phyloP scores from a whole-genome alignment of 371 early-diverging fungal genomes.

The Nosema muscidifuracis region DNA sequence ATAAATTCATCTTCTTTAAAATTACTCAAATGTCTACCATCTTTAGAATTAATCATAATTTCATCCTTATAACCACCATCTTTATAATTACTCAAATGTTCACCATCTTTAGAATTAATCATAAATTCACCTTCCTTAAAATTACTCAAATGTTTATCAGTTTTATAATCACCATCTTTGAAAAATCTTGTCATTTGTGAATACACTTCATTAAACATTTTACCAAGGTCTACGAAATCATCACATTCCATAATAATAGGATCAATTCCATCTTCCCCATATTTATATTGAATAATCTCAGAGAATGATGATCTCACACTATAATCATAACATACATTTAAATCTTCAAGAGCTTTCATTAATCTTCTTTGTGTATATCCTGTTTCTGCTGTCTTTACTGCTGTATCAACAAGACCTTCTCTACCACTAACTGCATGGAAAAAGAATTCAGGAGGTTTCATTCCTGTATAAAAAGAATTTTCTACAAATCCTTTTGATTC shows the following conservation, averaged over 20 bases:
- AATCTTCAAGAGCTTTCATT: conserved; percentile 71
- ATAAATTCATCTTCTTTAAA: no score
- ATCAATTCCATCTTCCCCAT: conserved; percentile 48
- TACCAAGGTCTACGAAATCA: conserved; percentile 17
- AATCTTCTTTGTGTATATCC: conserved; percentile 97
- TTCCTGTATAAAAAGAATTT: conserved; percentile 87
- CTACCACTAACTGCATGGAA: conserved; percentile 98
- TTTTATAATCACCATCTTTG: neutral
- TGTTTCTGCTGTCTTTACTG: conserved; percentile 95
- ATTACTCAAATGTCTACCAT: no score
- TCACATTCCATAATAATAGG: conserved; percentile 26
- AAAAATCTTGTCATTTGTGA: neutral
- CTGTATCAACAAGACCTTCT: conserved; percentile 99
- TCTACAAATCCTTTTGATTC: conserved; percentile 92
- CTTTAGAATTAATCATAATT: neutral
- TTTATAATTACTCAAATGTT: neutral
- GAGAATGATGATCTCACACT: conserved; percentile 51
- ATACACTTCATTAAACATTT: conserved; percentile 6
- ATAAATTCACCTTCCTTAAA: no score
- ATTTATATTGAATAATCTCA: conserved; percentile 39
- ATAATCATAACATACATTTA: conserved; percentile 58
- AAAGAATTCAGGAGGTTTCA: conserved; percentile 87
- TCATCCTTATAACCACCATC: neutral
- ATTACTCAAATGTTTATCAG: neutral
- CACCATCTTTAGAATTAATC: neutral